A percentile compares a stretch with the other conserved stretches of the same genome.
phyloP scores from a whole-genome alignment of 2,329 filamentous ascomycete genomes.

The Chaetomium globosum region DNA sequence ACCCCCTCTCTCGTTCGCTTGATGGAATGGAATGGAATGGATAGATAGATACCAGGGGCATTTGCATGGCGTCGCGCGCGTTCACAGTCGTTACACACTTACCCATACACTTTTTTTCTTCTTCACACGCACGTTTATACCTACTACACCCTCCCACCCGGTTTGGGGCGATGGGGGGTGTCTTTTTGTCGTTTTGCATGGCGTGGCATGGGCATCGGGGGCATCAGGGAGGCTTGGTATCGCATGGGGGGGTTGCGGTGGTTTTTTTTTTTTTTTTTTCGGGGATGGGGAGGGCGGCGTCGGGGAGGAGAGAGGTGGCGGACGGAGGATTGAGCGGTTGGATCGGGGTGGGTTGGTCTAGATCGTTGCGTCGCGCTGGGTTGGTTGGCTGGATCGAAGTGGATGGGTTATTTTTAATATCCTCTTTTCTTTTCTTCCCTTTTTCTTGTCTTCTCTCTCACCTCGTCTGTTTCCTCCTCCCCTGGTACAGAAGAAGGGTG shows the following conservation, averaged over 20 bases:
- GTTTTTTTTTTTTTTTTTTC: neutral
- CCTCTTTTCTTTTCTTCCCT: neutral
- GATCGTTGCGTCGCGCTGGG: neutral
- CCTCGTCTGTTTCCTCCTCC: neutral
- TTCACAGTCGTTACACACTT: conserved; percentile 11
- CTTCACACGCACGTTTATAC: neutral
- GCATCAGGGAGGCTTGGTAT: neutral
- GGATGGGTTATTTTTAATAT: conserved; percentile 4
- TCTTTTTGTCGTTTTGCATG: conserved; percentile 10
- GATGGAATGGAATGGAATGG: no score
- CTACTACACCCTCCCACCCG: neutral
- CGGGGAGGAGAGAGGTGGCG: neutral
- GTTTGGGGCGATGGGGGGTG: neutral
- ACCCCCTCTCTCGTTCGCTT: conserved; percentile 6
- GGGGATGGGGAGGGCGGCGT: neutral
- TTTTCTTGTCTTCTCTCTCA: neutral
- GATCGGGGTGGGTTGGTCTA: neutral
- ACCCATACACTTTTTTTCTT: neutral
- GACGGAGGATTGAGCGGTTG: neutral
- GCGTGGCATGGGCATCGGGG: conserved; percentile 5
- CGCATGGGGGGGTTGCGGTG: neutral
- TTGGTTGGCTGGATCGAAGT: neutral
- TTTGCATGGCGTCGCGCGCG: neutral
- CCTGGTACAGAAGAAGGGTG: neutral
- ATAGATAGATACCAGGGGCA: neutral